Evolutionary conservation across 352 stramenopile genomes (phyloP).

Genomic region (Pelagophyceae sp.): DNA sequence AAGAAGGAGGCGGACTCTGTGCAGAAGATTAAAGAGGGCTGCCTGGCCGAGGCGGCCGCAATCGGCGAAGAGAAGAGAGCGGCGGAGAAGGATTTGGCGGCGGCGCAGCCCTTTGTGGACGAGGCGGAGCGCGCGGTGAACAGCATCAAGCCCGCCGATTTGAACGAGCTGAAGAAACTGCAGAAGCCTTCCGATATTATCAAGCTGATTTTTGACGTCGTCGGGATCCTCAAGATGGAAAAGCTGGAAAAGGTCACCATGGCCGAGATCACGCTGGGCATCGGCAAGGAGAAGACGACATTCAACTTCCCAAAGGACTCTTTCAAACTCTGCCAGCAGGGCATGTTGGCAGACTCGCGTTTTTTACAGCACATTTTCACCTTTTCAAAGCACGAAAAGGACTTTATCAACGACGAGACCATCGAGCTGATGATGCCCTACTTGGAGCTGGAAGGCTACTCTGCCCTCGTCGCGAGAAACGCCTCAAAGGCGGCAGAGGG

Average conservation of each 20-base stretch:
- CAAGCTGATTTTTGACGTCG: conserved; percentile 81
- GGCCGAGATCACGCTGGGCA: conserved; percentile 42
- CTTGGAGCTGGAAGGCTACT: conserved; percentile 69
- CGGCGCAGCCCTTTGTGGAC: conserved; percentile 75
- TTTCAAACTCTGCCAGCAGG: conserved; percentile 64
- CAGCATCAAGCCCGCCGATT: conserved; percentile 71
- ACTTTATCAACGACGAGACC: conserved; percentile 82
- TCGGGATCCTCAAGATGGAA: conserved; percentile 71
- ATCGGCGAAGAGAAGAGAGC: conserved; percentile 70
- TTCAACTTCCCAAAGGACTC: conserved; percentile 69
- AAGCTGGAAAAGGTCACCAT: conserved; percentile 69
- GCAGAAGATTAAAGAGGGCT: conserved; percentile 69
- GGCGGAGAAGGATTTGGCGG: conserved; percentile 72
- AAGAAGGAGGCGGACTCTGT: conserved; percentile 79
- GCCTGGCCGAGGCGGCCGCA: conserved; percentile 57
- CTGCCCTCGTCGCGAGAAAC: conserved; percentile 62
- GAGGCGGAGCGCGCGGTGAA: conserved; percentile 68
- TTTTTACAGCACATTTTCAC: conserved; percentile 76
- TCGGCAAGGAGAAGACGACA: conserved; percentile 73
- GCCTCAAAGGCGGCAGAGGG: conserved; percentile 75
- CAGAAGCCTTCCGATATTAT: conserved; percentile 77
- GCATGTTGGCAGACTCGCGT: conserved; percentile 70
- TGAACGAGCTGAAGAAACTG: conserved; percentile 82
- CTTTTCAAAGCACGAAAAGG: conserved; percentile 76
- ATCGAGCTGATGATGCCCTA: conserved; percentile 81